phyloP scores from a whole-genome alignment of 306 rosid genomes.

The Quercus agrifolia region DNA sequence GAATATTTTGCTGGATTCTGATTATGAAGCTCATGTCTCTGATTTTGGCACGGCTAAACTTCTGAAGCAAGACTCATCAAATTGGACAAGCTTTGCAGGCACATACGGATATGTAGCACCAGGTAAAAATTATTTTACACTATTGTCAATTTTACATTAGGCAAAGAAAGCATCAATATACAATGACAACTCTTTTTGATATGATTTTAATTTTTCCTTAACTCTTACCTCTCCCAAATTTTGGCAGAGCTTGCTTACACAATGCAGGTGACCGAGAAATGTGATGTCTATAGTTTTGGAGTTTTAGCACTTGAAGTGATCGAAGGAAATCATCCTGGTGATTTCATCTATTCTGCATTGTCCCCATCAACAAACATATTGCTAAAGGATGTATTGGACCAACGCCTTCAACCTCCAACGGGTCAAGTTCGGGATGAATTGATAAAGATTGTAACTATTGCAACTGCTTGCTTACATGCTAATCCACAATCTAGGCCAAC shows the following conservation, averaged over 20 bases:
- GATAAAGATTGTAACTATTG: not conserved
- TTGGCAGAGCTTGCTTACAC: conserved; percentile 32
- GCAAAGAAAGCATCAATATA: no score
- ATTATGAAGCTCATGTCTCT: conserved; percentile 18
- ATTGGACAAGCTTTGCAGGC: conserved; percentile 26
- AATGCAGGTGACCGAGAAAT: conserved; percentile 10
- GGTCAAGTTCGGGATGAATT: not conserved
- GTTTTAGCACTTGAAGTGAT: conserved; percentile 12
- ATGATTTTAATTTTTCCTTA: no score
- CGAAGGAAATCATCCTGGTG: conserved; percentile 5
- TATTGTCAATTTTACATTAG: not conserved
- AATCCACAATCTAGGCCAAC: conserved; percentile 28
- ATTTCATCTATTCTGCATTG: not conserved
- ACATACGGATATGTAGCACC: conserved; percentile 27
- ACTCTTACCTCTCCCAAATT: not conserved
- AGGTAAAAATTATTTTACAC: not conserved
- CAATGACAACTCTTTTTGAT: no score
- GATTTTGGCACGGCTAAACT: conserved; percentile 30
- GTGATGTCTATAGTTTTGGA: conserved; percentile 18
- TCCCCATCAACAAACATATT: not conserved
- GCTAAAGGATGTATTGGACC: not conserved
- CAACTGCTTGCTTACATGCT: conserved; percentile 3
- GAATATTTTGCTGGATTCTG: conserved; percentile 19
- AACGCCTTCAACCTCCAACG: not conserved
- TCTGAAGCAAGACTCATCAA: conserved; percentile 16